phyloP scores from a whole-genome alignment of 306 rosid genomes.

The Alnus rubra region DNA sequence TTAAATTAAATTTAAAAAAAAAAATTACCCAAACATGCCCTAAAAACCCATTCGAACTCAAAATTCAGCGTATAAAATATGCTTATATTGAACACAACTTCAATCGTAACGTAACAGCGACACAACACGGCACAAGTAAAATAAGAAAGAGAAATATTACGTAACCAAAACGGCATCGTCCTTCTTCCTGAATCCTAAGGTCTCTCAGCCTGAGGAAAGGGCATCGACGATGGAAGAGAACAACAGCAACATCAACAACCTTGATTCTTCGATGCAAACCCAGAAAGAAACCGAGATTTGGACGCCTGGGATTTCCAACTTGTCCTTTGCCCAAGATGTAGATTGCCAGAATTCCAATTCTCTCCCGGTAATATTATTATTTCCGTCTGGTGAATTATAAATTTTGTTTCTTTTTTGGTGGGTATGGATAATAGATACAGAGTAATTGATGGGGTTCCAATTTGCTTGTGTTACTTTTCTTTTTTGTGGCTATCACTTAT shows the following conservation, averaged over 20 bases:
- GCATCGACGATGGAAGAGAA: neutral
- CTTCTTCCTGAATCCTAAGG: neutral
- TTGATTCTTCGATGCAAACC: constrained; percentile 22
- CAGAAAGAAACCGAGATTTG: constrained; percentile 7
- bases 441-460: neutral
- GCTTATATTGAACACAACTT: no score
- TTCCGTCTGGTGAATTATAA: constrained; percentile 12
- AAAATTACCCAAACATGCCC: no score
- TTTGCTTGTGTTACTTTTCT: neutral
- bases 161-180: neutral
- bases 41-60: no score
- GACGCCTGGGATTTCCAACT: constrained; percentile 34
- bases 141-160: no score
- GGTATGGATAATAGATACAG: neutral
- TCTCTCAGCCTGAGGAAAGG: neutral
- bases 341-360: constrained; percentile 1
- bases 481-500: neutral
- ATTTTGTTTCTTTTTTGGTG: neutral
- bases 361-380: constrained; percentile 31
- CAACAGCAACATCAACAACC: neutral
- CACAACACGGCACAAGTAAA: no score
- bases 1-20: no score
- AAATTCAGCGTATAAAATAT: no score
- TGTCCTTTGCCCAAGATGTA: constrained; percentile 17
- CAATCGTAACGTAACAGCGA: no score